Conservation (phyloP, 805 yeast species). For the Danielia reshetovae region DNA sequence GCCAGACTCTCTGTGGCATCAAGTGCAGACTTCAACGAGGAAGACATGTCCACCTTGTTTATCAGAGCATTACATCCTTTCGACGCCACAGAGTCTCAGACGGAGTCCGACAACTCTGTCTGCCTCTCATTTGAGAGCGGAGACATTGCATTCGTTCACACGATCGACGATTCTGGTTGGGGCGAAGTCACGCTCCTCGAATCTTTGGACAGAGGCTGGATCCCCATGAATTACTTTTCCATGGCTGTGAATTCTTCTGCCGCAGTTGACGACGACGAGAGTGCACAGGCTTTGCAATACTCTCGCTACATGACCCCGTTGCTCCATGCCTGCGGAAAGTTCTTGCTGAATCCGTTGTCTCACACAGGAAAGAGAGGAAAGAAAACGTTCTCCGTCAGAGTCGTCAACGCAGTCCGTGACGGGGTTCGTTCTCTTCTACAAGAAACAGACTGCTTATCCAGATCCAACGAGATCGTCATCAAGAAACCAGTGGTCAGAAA, state of each 20-base stretch:
- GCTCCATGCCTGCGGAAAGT: conserved; percentile 61
- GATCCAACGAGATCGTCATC: conserved; percentile 67
- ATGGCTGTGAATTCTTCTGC: conserved; percentile 32
- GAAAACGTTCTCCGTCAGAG: conserved; percentile 52
- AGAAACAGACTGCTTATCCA: conserved; percentile 68
- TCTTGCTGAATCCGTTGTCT: conserved; percentile 60
- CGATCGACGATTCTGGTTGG: conserved; percentile 82
- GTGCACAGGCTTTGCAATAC: conserved; percentile 16
- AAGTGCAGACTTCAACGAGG: conserved; percentile 22
- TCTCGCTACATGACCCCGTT: conserved; percentile 49
- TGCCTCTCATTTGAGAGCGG: conserved; percentile 68
- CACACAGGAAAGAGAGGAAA: conserved; percentile 35
- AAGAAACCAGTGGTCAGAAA: conserved; percentile 57
- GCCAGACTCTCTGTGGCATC: background rate
- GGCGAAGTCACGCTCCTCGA: conserved; percentile 75
- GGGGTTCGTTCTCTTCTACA: conserved; percentile 65
- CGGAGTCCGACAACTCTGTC: conserved; percentile 63
- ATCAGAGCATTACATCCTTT: conserved; percentile 57
- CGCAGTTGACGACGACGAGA: conserved; percentile 17
- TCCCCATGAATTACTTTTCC: conserved; percentile 75
- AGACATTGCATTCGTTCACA: conserved; percentile 73
- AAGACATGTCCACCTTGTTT: conserved; percentile 49
- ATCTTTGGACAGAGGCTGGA: conserved; percentile 72
- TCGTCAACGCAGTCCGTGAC: conserved; percentile 64
- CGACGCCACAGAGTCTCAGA: conserved; percentile 54